Evolutionary conservation across 1,284 basidiomycete genomes (phyloP).

Genomic region (Xanthoconium separans): DNA sequence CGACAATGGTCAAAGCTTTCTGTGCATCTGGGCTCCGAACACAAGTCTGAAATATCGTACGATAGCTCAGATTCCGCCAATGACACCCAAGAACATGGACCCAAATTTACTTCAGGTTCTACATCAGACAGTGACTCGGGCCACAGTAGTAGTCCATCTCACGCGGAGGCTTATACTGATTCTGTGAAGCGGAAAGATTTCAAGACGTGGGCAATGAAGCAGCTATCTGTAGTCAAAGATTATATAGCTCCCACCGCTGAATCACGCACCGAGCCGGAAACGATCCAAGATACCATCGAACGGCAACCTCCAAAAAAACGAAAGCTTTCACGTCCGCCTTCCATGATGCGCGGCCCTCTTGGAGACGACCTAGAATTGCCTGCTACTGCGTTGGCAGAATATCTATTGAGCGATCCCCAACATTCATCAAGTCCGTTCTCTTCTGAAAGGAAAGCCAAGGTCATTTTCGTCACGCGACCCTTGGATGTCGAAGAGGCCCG

Average conservation of each 20-base stretch:
- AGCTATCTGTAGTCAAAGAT: slow-evolving; percentile 61
- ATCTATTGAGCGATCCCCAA: slow-evolving; percentile 36
- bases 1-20: slow-evolving; percentile 40
- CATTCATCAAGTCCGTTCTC: slow-evolving; percentile 20
- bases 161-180: slow-evolving; percentile 11
- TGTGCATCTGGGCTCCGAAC: slow-evolving; percentile 18
- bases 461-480: slow-evolving; percentile 68
- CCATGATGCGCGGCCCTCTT: slow-evolving; percentile 62
- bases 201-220: slow-evolving; percentile 84
- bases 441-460: slow-evolving; percentile 32
- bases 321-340: slow-evolving; percentile 33
- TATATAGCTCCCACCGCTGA: slow-evolving; percentile 33
- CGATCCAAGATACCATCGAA: slow-evolving; percentile 19
- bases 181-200: slow-evolving; percentile 53
- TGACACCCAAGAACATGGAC: slow-evolving; percentile 44
- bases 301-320: slow-evolving; percentile 42
- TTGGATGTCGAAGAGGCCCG: slow-evolving; percentile 77
- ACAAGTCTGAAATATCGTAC: slow-evolving; percentile 63
- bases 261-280: slow-evolving; percentile 2
- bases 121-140: slow-evolving; percentile 18
- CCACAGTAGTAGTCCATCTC: not conserved
- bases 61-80: slow-evolving; percentile 75
- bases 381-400: slow-evolving; percentile 55
- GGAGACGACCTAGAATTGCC: slow-evolving; percentile 67
- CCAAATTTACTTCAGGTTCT: slow-evolving; percentile 4